Evolutionary conservation across 2,329 filamentous ascomycete species (phyloP), one percentile per base, ranked within the genome.

Genomic region (Aspergillus sclerotialis): DNA sequence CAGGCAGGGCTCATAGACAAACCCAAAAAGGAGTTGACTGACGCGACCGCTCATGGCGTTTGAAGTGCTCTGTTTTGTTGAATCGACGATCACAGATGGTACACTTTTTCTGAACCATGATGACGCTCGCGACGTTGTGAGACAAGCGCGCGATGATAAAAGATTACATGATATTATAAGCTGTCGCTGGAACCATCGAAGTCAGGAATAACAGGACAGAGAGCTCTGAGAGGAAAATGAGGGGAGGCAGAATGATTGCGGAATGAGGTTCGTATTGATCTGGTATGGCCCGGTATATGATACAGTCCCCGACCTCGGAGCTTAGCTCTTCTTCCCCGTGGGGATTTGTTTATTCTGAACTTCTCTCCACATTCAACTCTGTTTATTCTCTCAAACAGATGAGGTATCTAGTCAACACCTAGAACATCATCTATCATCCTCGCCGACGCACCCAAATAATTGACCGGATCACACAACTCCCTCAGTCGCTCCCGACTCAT

Each of bases 21-120:
- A 21, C 16, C 17, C 2, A 14, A 17, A 25, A 18, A 23, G 25
- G n/a, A 30, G 39, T 36, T 35, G 19, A 60, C 69, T 49, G 58
- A 74, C 71, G 70, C 37, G 70, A 73, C 48, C 70, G 63, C 48
- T 73, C 69, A 52, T 75, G 71, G 27, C 70, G 64, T 49, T 73
- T 73, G 46, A 70, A 67, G 53, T 74, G 70, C 48, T 73, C 70
- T 18, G 68, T 70, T 54, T 75, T 75, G 41, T 69, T 72, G 57
- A 74, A 75, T 41, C 67, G 68, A 42, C 70, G 65, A 42, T 72
- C 70, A 60, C 70, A 75, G 35, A 67, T 64, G 32, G 50, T 58
- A 41, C 64, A 68, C 49, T 66, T 63, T 50, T 56, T 58, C 35
- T 64, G 50, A 41, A 66, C 59, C 61, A 64, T 64, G 50, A 46